Conservation (phyloP, 2,329 filamentous ascomycete species). For the Fusarium citri region DNA sequence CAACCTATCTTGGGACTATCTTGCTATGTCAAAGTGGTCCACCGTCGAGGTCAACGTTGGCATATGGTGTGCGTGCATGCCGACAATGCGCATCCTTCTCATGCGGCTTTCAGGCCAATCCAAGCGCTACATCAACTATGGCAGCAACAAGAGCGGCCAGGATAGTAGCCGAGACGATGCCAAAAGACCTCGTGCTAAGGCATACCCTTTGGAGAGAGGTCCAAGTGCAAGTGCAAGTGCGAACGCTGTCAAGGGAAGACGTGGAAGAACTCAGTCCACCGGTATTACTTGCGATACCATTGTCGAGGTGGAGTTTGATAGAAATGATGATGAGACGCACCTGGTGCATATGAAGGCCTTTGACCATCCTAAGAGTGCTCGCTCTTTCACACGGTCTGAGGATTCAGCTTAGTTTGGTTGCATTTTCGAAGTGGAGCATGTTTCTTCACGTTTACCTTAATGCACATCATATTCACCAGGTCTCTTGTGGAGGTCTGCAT, state of each 20-base stretch:
- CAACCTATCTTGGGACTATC: neutral
- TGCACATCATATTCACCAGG: neutral
- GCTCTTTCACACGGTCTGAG: neutral
- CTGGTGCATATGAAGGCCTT: neutral
- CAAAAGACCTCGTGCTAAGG: neutral
- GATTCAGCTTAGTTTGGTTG: neutral
- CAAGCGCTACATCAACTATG: neutral
- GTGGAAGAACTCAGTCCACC: neutral
- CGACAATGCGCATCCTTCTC: neutral
- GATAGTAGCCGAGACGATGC: neutral
- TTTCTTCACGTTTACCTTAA: neutral
- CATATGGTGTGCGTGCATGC: conserved; percentile 3
- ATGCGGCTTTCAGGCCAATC: neutral
- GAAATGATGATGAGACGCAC: neutral
- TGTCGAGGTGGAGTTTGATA: neutral
- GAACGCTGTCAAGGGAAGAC: neutral
- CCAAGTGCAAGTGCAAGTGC: neutral
- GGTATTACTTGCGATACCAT: neutral
- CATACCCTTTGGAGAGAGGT: neutral
- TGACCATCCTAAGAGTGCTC: neutral
- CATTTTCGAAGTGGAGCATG: neutral
- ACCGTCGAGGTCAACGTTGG: conserved; percentile 1
- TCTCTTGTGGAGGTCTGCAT: neutral
- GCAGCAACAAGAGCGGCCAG: neutral
- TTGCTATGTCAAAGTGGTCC: conserved; percentile 8